Conservation (phyloP, 768 basidiomycete genomes). For the Tricholoma hemisulphureum region DNA sequence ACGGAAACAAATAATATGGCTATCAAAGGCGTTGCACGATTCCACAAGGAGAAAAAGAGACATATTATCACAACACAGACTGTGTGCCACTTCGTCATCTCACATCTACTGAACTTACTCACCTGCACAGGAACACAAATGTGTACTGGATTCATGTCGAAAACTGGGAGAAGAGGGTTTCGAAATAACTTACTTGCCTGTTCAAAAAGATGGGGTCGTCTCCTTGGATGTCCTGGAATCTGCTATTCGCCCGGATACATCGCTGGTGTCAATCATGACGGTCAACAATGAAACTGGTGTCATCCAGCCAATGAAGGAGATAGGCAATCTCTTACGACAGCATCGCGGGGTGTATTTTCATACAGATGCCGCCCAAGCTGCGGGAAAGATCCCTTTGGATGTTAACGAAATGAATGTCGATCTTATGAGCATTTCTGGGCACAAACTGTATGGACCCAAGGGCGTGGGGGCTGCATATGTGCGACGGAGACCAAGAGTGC, state of each 20-base stretch:
- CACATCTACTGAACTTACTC: not conserved
- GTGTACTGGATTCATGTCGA: slow-evolving; percentile 96
- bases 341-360: slow-evolving; percentile 93
- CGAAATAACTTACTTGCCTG: slow-evolving; percentile 97
- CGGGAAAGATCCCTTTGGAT: slow-evolving; percentile 86
- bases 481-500: slow-evolving; percentile 84
- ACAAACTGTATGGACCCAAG: slow-evolving; percentile 98
- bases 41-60: slow-evolving; percentile 89
- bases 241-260: slow-evolving; percentile 90
- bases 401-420: slow-evolving; percentile 96
- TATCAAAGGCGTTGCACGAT: slow-evolving; percentile 94
- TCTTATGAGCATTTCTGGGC: slow-evolving; percentile 93
- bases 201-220: slow-evolving; percentile 81
- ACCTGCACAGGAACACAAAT: slow-evolving; percentile 88
- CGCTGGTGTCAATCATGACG: slow-evolving; percentile 95
- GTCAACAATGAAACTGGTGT: slow-evolving; percentile 99
- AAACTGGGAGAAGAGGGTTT: slow-evolving; percentile 96
- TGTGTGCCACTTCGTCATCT: slow-evolving; percentile 36
- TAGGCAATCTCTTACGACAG: slow-evolving; percentile 81
- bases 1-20: slow-evolving; percentile 98
- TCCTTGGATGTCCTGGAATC: slow-evolving; percentile 75
- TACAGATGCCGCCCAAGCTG: slow-evolving; percentile 96
- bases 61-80: slow-evolving; percentile 96
- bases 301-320: slow-evolving; percentile 95
- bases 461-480: slow-evolving; percentile 95